These are phyloP conservation scores for Lepidopterella palustris DNA, from an alignment of 495 filamentous ascomycete species.

Conservation along the genomic window DNA sequence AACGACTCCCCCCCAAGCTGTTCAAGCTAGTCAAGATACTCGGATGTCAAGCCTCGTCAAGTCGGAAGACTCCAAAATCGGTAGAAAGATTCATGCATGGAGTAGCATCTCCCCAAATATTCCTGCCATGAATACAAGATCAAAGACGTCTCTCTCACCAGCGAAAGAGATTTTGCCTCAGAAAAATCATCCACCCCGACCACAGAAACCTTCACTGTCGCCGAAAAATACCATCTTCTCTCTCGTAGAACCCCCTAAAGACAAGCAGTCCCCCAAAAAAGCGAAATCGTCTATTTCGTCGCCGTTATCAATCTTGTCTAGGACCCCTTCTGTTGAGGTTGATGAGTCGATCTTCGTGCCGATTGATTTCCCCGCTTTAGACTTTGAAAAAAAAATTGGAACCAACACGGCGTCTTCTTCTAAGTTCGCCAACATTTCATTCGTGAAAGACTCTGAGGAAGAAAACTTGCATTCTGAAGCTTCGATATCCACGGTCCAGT, in stretches of 20 bases:
- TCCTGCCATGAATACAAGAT: conserved; percentile 25
- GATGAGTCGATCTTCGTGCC: not conserved
- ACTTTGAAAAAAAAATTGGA: not conserved
- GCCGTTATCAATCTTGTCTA: not conserved
- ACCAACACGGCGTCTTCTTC: not conserved
- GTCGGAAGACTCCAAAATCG: not conserved
- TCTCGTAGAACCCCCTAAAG: no score
- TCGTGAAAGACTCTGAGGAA: conserved; percentile 3
- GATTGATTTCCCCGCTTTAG: not conserved
- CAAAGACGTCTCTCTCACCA: conserved; percentile 20
- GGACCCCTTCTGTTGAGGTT: not conserved
- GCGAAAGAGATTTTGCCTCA: not conserved
- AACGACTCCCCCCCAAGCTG: no score
- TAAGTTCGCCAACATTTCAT: not conserved
- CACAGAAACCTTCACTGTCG: no score
- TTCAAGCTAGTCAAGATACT: no score
- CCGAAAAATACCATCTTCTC: no score
- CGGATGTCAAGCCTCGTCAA: no score
- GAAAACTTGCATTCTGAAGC: conserved; percentile 1
- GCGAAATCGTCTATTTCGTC: not conserved
- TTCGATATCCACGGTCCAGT: conserved; percentile 5
- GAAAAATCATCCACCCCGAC: no score
- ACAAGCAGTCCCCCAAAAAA: not conserved
- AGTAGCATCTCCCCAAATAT: not conserved
- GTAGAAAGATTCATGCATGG: not conserved